Base-by-base conservation (phyloP, 2,329 filamentous ascomycete species). In the Aureobasidium sp. region DNA sequence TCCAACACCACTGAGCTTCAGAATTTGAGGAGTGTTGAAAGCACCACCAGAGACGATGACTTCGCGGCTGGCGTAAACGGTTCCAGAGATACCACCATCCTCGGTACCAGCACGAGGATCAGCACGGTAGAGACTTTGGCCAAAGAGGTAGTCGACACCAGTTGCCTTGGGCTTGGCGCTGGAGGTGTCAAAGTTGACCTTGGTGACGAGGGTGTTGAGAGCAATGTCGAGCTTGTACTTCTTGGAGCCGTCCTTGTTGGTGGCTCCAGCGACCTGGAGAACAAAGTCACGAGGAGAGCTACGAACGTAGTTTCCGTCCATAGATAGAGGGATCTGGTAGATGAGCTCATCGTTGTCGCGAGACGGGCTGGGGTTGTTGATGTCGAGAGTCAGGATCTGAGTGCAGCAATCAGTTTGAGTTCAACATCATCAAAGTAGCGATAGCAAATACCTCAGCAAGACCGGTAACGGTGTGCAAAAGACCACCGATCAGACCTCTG, bases 1-100 rank as follows among this genome's bases (percentile, higher is more conserved):
- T 0, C 86, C 86, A 37, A 88, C 79, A n/a, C 86, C 86, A 57
- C 78, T 83, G 1, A 87, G 79, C 74, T 86, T 84, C 14, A 89
- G 80, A 2, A 89, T 73, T 70, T 88, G 85, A 7, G 85, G 84
- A 1, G 81, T 81, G 73, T 87, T 85, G 72, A 83, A 87, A 1
- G 83, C 79, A 20, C 85, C 85, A 7, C 70, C 79, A 9, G 77
- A 72, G 42, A 80, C 64, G 64, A 80, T 78, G 39, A 80, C 74
- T 66, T 80, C 79, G 29, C 71, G 71, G n/a, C 70, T 74, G 1
- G 79, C 78, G 11, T 67, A 70, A 42, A 74, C 78, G 45, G 70
- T 72, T 20, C 78, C 78, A 9, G 73, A 67, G 11, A 65, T 72
- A 44, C 79, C 78, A n/a, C 61, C 39, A 36, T 69, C 68, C 3